Evolutionary conservation across 202 grass and related monocot genomes (phyloP), one percentile per base, ranked within the genome.

Genomic region (Eragrostis tef): DNA sequence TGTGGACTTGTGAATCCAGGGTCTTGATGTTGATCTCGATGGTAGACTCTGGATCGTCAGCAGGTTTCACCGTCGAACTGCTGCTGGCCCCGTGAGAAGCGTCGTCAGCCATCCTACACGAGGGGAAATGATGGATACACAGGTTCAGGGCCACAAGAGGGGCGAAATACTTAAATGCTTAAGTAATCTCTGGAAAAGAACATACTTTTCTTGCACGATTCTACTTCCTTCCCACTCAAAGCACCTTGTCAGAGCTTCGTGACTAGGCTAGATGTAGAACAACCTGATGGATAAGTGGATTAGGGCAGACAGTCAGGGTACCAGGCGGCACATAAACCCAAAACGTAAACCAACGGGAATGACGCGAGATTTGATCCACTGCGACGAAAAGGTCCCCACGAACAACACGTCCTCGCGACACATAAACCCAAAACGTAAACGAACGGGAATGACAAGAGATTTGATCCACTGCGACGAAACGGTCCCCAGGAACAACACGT

Each of bases 21-120:
- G 90, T 93, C 80, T 98, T 94, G 75, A 98, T 78, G 83, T 98
- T 94, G 83, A 98, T 93, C 81, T 93, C 86, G 48, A 98, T 88
- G 59, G 92, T 73, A 0, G 89, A 22, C 36, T 93, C 79, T 3
- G 26, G 78, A 79, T 78, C 74, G 36, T 87, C 85, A 8, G 57
- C 81, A 42, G 77, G 62, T 39, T 53, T 73, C 12, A 20, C 73
- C 12, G 53, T 75, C 11, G 81, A 93, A 59, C 41, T 70, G 53
- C 84, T 84, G 65, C 81, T 77, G 42, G 76, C 88, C 15, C 62
- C 73, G 2, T 42, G 70, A 9, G 81, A 82, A 20, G 64, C 44
- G 13, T 91, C 50, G 3, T 91, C 87, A 39, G 90, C 83, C 95
- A 94, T 98, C 87, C 88, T 94, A 14, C 78, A 45, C 4, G 31